These are phyloP conservation scores for Ustilago crameri DNA, from an alignment of 1,284 basidiomycete genomes.

Conservation along the genomic window DNA sequence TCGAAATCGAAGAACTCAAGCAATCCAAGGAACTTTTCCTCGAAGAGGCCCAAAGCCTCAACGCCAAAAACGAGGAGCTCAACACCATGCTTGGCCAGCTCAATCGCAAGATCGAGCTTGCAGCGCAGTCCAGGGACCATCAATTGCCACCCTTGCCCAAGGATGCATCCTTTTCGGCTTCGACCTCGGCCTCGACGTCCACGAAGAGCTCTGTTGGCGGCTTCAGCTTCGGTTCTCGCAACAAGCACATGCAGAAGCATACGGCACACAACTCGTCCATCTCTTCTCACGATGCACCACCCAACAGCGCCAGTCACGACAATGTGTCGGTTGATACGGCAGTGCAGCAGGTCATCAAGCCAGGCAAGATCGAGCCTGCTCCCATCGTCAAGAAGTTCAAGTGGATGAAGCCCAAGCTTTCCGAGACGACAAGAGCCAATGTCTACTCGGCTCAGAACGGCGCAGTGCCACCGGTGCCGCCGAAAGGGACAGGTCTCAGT, in stretches of 20 bases:
- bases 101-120: conserved; percentile 47
- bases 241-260: conserved; percentile 39
- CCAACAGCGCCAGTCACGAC: conserved; percentile 38
- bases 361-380: conserved; percentile 69
- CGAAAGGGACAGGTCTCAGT: conserved; percentile 21
- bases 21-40: conserved; percentile 85
- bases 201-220: conserved; percentile 26
- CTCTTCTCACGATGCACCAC: conserved; percentile 41
- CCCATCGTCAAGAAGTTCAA: conserved; percentile 71
- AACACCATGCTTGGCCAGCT: conserved; percentile 81
- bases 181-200: conserved; percentile 2
- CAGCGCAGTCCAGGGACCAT: conserved; percentile 29
- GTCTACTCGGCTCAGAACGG: conserved; percentile 1
- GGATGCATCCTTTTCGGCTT: conserved; percentile 12
- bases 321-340: conserved; percentile 63
- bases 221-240: conserved; percentile 52
- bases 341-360: conserved; percentile 68
- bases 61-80: conserved; percentile 90
- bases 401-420: conserved; percentile 71
- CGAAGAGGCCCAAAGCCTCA: conserved; percentile 89
- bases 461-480: conserved; percentile 38
- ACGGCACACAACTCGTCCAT: conserved; percentile 43
- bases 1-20: conserved; percentile 88
- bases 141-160: conserved; percentile 22
- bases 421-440: conserved; percentile 43